A percentile compares a stretch with the other conserved stretches of the same genome.
These are phyloP conservation scores for Hypomontagnella submonticulosa DNA, from an alignment of 495 filamentous ascomycete genomes.

Conservation along the genomic window DNA sequence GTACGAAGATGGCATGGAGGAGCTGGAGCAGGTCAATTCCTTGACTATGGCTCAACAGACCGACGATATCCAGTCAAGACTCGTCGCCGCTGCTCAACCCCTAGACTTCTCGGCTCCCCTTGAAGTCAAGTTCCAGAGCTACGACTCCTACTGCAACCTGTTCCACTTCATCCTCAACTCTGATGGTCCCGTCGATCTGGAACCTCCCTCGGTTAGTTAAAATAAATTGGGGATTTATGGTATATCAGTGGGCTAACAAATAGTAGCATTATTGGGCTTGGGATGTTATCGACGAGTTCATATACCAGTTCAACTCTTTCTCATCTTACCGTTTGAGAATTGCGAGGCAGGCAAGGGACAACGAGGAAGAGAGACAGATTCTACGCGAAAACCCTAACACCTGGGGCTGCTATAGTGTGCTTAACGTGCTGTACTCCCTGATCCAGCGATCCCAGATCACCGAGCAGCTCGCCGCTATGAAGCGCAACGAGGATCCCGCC, in stretches of 20 bases:
- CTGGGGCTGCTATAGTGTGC: constrained; percentile 99
- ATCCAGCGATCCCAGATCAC: constrained; percentile 98
- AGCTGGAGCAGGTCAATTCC: constrained; percentile 71
- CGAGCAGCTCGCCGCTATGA: constrained; percentile 94
- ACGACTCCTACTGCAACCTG: constrained; percentile 98
- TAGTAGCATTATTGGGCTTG: constrained; percentile 97
- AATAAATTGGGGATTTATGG: not conserved
- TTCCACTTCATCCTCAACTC: constrained; percentile 99
- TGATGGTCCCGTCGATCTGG: constrained; percentile 95
- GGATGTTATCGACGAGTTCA: constrained; percentile 99
- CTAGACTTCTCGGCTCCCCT: constrained; percentile 94
- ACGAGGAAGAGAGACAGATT: constrained; percentile 85
- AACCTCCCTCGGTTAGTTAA: constrained; percentile 87
- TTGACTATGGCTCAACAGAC: constrained; percentile 64
- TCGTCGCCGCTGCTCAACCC: constrained; percentile 89
- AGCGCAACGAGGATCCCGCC: constrained; percentile 87
- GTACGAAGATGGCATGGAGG: constrained; percentile 85
- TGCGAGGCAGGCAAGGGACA: constrained; percentile 81
- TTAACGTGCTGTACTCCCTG: constrained; percentile 98
- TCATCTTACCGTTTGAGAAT: constrained; percentile 93
- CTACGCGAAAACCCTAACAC: constrained; percentile 97
- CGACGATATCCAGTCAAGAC: constrained; percentile 90
- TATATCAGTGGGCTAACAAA: constrained; percentile 34
- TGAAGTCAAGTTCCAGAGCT: constrained; percentile 96
- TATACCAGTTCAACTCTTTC: constrained; percentile 99